Evolutionary conservation across 2,329 filamentous ascomycete genomes (phyloP).

Genomic region (Xylariales sp.): DNA sequence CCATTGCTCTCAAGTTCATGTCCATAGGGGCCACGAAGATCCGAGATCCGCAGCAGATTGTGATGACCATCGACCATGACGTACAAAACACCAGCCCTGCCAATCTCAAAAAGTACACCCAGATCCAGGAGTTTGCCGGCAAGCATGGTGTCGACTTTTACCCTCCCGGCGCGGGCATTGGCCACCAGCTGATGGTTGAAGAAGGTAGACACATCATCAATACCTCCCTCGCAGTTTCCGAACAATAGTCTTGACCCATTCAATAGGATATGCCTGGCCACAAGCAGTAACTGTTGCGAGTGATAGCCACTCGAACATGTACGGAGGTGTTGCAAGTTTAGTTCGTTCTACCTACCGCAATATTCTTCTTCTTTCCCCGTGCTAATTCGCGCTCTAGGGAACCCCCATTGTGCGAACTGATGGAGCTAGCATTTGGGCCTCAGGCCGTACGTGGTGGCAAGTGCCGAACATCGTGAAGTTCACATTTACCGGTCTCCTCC

Average conservation of each 20-base stretch:
- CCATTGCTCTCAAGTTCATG: background rate
- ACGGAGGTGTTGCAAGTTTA: slow-evolving; percentile 72
- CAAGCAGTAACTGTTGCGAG: slow-evolving; percentile 77
- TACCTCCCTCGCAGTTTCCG: too few relatives aligned
- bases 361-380: too few relatives aligned
- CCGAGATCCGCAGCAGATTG: background rate
- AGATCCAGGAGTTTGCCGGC: background rate
- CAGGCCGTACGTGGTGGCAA: slow-evolving; percentile 81
- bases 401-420: slow-evolving; percentile 85
- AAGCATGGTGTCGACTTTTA: background rate
- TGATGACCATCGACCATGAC: background rate
- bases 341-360: too few relatives aligned
- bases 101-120: background rate
- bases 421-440: slow-evolving; percentile 81
- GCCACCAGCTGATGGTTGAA: slow-evolving; percentile 90
- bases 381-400: too few relatives aligned
- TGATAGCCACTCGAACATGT: slow-evolving; percentile 77
- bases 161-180: slow-evolving; percentile 59
- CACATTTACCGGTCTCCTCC: slow-evolving; percentile 70
- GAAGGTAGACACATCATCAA: too few relatives aligned
- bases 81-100: background rate
- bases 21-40: background rate
- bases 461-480: slow-evolving; percentile 80
- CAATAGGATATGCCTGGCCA: slow-evolving; percentile 78
- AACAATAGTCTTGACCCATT: too few relatives aligned